Base-by-base conservation (phyloP, 2,329 filamentous ascomycete genomes). In the Apiospora aurea region DNA sequence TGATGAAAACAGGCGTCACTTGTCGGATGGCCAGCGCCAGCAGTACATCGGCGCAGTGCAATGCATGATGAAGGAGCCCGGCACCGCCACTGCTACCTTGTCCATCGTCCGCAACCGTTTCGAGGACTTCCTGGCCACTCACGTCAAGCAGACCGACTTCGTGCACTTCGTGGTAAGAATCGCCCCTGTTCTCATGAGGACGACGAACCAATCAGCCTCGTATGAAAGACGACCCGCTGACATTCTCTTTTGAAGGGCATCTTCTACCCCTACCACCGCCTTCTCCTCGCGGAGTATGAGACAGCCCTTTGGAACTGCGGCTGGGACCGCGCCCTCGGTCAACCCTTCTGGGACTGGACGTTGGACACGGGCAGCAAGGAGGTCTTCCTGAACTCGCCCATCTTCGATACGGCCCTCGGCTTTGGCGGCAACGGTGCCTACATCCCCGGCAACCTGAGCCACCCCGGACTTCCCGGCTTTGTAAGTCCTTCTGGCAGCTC, bases 91-190 rank as follows among this genome's bases (percentile, higher is more conserved):
- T 29, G 46, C 69, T 21, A 69, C 67, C 21, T 2, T 72, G 3
- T 64, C 73, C 2, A 76, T 74, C 6, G 73, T 76, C 24, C 74
- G 73, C 70, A 75, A 74, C 29, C 75, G 77, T 1, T 79, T 74
- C 24, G 77, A 79, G 18, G 77, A 79, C 57, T 79, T 78, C 51
- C 70, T 75, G 53, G 75, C 75, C 11, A 74, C 76, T n/a, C 77
- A 79, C 44, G 77, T 78, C 43, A 73, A 73, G 38, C 70, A 77
- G 70, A 75, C 75, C 11, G 72, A 76, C 44, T 29, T 70, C n/a
- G 71, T 77, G 7, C 77, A 78, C 64, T 76, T 74, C 29, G 70
- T 72, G 5, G 71, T 71, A 51, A n/a, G 72, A 29, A 46, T 21
- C 24, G 5, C 64, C 57, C 53, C n/a, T 5, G 2, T 57, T 18